A percentile compares a stretch with the other conserved stretches of the same genome.
phyloP scores from a whole-genome alignment of 768 basidiomycete species.

The Omphalotus guepiniiformis region DNA sequence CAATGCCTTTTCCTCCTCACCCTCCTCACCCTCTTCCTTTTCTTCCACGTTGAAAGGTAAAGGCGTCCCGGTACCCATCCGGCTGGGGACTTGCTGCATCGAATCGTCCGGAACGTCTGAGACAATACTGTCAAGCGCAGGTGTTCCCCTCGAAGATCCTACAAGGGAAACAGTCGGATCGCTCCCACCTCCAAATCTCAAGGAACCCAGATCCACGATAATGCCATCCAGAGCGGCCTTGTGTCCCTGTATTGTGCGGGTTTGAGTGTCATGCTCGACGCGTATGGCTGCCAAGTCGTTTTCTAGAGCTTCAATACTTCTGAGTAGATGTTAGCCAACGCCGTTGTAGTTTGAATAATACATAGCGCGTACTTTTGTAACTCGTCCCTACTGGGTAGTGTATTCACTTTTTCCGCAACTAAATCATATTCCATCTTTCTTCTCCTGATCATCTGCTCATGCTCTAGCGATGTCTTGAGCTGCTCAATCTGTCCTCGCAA shows the following conservation, averaged over 20 bases:
- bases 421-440: conserved; percentile 86
- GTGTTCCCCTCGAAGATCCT: conserved; percentile 44
- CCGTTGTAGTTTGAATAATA: no score
- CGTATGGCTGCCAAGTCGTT: conserved; percentile 76
- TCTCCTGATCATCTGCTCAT: conserved; percentile 70
- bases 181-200: conserved; percentile 64
- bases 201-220: conserved; percentile 53
- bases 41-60: conserved; percentile 28
- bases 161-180: conserved; percentile 41
- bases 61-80: not conserved
- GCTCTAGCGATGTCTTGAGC: conserved; percentile 70
- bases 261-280: conserved; percentile 71
- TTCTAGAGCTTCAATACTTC: conserved; percentile 65
- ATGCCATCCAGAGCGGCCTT: conserved; percentile 65
- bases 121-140: conserved; percentile 35
- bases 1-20: conserved; percentile 27
- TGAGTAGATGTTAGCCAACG: conserved; percentile 21
- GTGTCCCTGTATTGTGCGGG: conserved; percentile 60
- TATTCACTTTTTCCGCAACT: conserved; percentile 79
- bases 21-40: conserved; percentile 40
- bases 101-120: conserved; percentile 16
- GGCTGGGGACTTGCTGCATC: not conserved
- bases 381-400: conserved; percentile 71
- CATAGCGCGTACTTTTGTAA: conserved; percentile 58
- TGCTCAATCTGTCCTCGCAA: conserved; percentile 70